Percentiles rank a stretch among this genome's conserved stretches.
phyloP scores from a whole-genome alignment of 2,329 filamentous ascomycete species.

The Clonostachys chloroleuca region DNA sequence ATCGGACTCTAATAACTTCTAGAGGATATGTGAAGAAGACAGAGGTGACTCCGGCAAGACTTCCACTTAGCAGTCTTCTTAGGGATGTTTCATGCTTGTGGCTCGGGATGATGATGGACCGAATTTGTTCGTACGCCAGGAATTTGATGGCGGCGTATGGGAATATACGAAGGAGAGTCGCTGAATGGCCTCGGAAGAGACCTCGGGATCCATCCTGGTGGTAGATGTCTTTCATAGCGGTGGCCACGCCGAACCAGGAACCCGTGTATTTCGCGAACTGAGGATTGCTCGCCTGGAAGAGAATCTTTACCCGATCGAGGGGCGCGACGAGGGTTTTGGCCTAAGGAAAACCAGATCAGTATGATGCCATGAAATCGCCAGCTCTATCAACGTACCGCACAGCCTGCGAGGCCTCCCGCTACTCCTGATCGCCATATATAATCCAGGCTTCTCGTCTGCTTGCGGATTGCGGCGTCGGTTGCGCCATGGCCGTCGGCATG shows the following conservation, averaged over 20 bases:
- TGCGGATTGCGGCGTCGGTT: slow-evolving; percentile 35
- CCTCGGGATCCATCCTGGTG: slow-evolving; percentile 67
- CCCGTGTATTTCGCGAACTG: slow-evolving; percentile 91
- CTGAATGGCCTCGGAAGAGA: slow-evolving; percentile 90
- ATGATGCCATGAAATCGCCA: background rate
- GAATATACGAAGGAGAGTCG: slow-evolving; percentile 89
- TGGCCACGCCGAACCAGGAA: slow-evolving; percentile 79
- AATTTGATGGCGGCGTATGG: slow-evolving; percentile 98
- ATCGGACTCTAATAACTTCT: slow-evolving; percentile 84
- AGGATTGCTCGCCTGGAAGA: slow-evolving; percentile 93
- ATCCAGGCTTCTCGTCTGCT: slow-evolving; percentile 64
- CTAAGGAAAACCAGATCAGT: slow-evolving; percentile 33
- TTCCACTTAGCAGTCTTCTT: slow-evolving; percentile 70
- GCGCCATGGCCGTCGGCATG: slow-evolving; percentile 10
- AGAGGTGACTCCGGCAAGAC: slow-evolving; percentile 77
- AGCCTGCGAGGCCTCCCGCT: slow-evolving; percentile 87
- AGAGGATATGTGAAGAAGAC: slow-evolving; percentile 97
- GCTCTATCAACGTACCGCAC: slow-evolving; percentile 63
- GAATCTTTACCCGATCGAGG: slow-evolving; percentile 95
- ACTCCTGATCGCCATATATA: slow-evolving; percentile 81
- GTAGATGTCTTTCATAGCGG: slow-evolving; percentile 82
- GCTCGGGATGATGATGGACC: slow-evolving; percentile 68
- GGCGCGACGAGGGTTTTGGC: slow-evolving; percentile 95
- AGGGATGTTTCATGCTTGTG: slow-evolving; percentile 74
- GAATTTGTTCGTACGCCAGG: slow-evolving; percentile 94